Conservation (phyloP, 495 filamentous ascomycete species). For the Clohesyomyces aquaticus region DNA sequence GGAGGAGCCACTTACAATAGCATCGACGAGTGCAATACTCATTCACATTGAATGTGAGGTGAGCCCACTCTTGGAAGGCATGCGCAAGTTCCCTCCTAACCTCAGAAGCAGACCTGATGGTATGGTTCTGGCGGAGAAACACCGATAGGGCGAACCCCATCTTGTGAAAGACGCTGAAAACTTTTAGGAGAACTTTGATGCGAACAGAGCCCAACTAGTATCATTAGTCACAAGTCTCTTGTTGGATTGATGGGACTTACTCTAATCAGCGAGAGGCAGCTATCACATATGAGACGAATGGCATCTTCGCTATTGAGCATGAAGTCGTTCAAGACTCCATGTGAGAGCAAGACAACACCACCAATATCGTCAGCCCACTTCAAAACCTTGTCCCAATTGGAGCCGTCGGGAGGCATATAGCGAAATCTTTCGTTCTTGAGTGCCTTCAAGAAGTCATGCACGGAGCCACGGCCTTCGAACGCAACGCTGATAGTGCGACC, state of each 20-base stretch:
- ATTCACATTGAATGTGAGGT: conserved; percentile 21
- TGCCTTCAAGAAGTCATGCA: conserved; percentile 41
- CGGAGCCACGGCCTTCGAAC: conserved; percentile 24
- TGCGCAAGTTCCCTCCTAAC: conserved; percentile 29
- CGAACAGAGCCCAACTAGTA: conserved; percentile 60
- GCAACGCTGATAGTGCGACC: conserved; percentile 27
- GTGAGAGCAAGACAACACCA: conserved; percentile 53
- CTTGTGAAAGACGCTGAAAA: conserved; percentile 52
- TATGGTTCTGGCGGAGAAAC: conserved; percentile 27
- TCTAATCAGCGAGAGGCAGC: conserved; percentile 57
- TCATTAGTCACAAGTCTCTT: neutral
- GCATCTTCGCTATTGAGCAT: conserved; percentile 57
- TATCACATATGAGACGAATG: conserved; percentile 57
- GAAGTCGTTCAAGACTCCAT: conserved; percentile 54
- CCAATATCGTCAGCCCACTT: conserved; percentile 58
- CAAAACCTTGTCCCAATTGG: conserved; percentile 57
- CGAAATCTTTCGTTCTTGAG: conserved; percentile 50
- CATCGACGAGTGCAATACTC: conserved; percentile 10
- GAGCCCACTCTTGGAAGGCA: conserved; percentile 28
- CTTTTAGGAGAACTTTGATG: conserved; percentile 57
- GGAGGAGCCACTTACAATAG: conserved; percentile 16
- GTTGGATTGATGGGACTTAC: conserved; percentile 45
- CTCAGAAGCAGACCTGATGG: conserved; percentile 24
- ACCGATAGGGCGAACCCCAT: conserved; percentile 32
- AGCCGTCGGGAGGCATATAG: conserved; percentile 56